Evolutionary conservation across 2,329 filamentous ascomycete species (phyloP).

Genomic region (Colletotrichum sp.): DNA sequence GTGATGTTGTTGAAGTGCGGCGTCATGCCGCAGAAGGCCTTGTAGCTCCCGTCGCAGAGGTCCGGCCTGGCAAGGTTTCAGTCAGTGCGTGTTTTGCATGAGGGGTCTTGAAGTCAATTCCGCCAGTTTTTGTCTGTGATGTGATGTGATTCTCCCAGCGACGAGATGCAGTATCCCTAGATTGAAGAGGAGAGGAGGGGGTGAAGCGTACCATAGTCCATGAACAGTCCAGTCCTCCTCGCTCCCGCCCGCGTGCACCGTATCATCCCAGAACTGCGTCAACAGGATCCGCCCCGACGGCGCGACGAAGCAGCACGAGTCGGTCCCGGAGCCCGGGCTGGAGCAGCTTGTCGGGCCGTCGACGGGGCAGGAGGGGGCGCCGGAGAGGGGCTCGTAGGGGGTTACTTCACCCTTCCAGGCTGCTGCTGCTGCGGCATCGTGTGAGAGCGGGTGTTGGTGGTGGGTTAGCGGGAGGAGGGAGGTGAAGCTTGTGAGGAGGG

Average conservation of each 20-base stretch:
- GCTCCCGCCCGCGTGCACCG: constrained; percentile 41
- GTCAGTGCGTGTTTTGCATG: background rate
- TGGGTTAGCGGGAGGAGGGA: background rate
- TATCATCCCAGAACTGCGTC: constrained; percentile 49
- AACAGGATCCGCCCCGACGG: constrained; percentile 45
- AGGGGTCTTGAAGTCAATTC: background rate
- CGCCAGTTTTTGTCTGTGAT: background rate
- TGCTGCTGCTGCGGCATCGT: background rate
- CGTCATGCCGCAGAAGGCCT: constrained; percentile 46
- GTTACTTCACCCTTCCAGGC: constrained; percentile 14
- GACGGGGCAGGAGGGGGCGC: constrained; percentile 42
- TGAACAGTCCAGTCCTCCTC: constrained; percentile 50
- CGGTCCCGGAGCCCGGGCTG: constrained; percentile 35
- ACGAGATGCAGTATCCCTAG: rapidly evolving
- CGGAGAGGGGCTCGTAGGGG: constrained; percentile 39
- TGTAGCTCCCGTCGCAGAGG: constrained; percentile 47
- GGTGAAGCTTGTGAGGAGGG: background rate
- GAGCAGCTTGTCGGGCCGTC: constrained; percentile 46
- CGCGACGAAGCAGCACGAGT: constrained; percentile 47
- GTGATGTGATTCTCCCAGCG: background rate
- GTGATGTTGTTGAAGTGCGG: constrained; percentile 47
- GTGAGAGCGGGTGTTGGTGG: background rate
- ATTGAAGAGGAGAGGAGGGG: no score
- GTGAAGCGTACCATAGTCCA: constrained; percentile 41
- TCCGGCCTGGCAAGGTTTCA: constrained; percentile 39